Conservation (phyloP, 345 rosid species). For the Rubroshorea leprosula region DNA sequence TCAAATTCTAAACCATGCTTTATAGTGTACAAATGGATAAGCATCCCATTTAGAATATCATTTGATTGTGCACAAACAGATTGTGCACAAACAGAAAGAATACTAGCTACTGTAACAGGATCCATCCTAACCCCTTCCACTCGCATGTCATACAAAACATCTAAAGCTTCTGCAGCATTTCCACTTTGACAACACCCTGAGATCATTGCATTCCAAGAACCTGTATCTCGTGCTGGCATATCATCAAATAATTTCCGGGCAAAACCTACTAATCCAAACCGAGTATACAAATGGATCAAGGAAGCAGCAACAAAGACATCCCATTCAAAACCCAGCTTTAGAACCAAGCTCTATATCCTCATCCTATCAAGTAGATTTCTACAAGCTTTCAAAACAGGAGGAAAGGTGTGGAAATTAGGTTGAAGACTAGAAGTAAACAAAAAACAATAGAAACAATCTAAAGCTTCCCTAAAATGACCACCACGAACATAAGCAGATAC, state of each 20-base stretch:
- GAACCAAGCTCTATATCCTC: slow-evolving; percentile 45
- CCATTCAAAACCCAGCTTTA: slow-evolving; percentile 53
- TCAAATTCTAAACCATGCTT: slow-evolving; percentile 42
- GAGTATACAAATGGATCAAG: slow-evolving; percentile 46
- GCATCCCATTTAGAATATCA: slow-evolving; percentile 32
- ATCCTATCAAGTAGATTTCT: slow-evolving; percentile 34
- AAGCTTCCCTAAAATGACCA: slow-evolving; percentile 27
- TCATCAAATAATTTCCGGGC: slow-evolving; percentile 43
- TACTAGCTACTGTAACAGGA: slow-evolving; percentile 40
- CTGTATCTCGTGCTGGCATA: slow-evolving; percentile 45
- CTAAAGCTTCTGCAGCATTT: slow-evolving; percentile 38
- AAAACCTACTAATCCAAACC: slow-evolving; percentile 26
- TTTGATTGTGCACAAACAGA: slow-evolving; percentile 38
- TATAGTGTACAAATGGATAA: slow-evolving; percentile 37
- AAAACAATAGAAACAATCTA: slow-evolving; percentile 37
- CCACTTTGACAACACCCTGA: slow-evolving; percentile 58
- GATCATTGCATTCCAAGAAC: slow-evolving; percentile 64
- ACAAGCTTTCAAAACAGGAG: slow-evolving; percentile 55
- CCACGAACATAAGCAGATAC: slow-evolving; percentile 42
- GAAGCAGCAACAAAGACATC: slow-evolving; percentile 59
- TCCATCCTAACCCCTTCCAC: slow-evolving; percentile 40
- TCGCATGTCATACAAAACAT: slow-evolving; percentile 34
- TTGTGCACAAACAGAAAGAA: slow-evolving; percentile 55
- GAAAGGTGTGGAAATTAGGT: slow-evolving; percentile 62
- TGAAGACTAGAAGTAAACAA: slow-evolving; percentile 35